Evolutionary conservation across 2,329 filamentous ascomycete genomes (phyloP).

Genomic region (Ilyonectria destructans): DNA sequence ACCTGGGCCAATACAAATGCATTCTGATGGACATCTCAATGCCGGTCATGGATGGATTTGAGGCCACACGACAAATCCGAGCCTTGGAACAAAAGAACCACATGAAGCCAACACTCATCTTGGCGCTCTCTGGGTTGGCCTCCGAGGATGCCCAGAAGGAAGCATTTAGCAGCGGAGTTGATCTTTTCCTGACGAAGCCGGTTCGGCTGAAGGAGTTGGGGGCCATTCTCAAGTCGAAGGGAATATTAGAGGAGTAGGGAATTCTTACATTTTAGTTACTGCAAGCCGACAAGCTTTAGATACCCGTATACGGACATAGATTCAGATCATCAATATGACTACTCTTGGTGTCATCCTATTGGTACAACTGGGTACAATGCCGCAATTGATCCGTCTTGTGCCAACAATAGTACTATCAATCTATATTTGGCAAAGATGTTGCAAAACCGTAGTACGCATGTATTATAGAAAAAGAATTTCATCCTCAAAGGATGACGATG

Average conservation of each 20-base stretch:
- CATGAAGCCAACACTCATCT: slow-evolving; percentile 61
- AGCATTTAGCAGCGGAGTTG: slow-evolving; percentile 68
- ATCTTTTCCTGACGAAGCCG: slow-evolving; percentile 71
- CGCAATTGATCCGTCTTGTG: no score
- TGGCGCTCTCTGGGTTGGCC: slow-evolving; percentile 69
- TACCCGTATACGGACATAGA: neutral
- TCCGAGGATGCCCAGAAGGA: slow-evolving; percentile 67
- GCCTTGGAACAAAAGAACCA: slow-evolving; percentile 62
- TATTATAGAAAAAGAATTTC: no score
- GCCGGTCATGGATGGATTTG: slow-evolving; percentile 71
- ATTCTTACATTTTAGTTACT: neutral
- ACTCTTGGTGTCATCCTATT: no score
- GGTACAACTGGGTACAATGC: no score
- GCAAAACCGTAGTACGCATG: no score
- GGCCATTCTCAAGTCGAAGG: neutral
- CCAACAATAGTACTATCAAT: no score
- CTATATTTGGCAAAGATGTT: no score
- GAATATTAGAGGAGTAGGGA: neutral
- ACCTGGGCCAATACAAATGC: slow-evolving; percentile 46
- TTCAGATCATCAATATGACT: no score
- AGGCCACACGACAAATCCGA: slow-evolving; percentile 66
- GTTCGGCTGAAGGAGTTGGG: slow-evolving; percentile 61
- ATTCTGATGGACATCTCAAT: slow-evolving; percentile 69
- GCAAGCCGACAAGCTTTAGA: neutral
- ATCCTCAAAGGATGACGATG: neutral